Evolutionary conservation across 2,329 filamentous ascomycete species (phyloP).

Genomic region (Exophiala lecanii-corni): DNA sequence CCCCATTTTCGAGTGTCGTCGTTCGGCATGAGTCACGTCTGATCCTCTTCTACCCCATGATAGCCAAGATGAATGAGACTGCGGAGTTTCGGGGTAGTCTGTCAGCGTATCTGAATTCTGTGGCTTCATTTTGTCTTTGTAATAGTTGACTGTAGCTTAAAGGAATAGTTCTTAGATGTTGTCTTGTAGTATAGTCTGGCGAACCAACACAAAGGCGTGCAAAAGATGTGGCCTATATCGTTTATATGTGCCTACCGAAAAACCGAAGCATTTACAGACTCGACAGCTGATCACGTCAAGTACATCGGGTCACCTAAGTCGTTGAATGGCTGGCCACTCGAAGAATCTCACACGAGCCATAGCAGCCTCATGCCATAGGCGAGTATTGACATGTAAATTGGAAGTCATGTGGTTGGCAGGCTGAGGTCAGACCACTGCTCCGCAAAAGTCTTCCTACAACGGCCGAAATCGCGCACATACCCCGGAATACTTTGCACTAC

Average conservation of each 20-base stretch:
- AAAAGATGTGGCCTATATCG: no score
- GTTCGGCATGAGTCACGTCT: neutral
- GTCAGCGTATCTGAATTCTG: neutral
- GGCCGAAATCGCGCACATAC: neutral
- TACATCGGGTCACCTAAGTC: no score
- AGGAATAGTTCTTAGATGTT: no score
- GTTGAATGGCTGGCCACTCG: no score
- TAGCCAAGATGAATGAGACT: neutral
- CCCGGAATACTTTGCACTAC: no score
- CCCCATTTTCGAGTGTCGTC: slow-evolving; percentile 15
- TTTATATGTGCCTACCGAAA: no score
- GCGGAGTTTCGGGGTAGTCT: neutral
- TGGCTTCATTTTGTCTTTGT: neutral
- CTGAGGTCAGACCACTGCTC: neutral
- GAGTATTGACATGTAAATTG: neutral
- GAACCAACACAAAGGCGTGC: no score
- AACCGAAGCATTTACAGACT: neutral
- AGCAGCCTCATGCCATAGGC: neutral
- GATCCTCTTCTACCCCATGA: neutral
- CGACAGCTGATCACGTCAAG: neutral
- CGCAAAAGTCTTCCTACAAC: neutral
- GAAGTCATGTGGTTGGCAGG: neutral
- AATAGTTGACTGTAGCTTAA: no score
- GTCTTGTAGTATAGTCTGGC: no score
- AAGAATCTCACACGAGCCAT: neutral